A percentile compares a stretch with the other conserved stretches of the same genome.
phyloP scores from a whole-genome alignment of 1,139 yeast species.

The Tardiomyces digboiensis region DNA sequence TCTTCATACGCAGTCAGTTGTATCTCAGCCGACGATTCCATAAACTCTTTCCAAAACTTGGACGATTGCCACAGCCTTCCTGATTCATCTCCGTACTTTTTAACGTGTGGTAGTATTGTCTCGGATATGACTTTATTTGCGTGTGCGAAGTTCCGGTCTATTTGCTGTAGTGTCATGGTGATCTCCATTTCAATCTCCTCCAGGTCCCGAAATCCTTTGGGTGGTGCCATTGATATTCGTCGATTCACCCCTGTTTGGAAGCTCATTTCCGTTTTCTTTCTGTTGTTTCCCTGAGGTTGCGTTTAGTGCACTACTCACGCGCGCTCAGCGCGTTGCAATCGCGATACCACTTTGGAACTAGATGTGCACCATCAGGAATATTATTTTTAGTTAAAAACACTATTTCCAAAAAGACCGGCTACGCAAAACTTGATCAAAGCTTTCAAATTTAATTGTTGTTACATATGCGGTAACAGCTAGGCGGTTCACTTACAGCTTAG shows the following conservation, averaged over 20 bases:
- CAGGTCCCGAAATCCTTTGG: constrained; percentile 33
- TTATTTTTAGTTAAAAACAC: too few relatives aligned
- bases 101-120: constrained; percentile 50
- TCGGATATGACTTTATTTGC: constrained; percentile 58
- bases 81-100: constrained; percentile 46
- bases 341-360: too few relatives aligned
- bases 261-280: too few relatives aligned
- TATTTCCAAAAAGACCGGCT: too few relatives aligned
- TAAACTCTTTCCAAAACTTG: constrained; percentile 60
- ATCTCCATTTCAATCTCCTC: constrained; percentile 77
- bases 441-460: too few relatives aligned
- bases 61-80: constrained; percentile 50
- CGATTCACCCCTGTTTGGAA: not conserved
- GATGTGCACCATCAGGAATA: too few relatives aligned
- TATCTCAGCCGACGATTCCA: constrained; percentile 69
- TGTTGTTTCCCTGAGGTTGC: too few relatives aligned
- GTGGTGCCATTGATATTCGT: constrained; percentile 20
- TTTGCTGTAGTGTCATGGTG: constrained; percentile 67
- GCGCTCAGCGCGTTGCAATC: too few relatives aligned
- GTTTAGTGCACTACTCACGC: too few relatives aligned
- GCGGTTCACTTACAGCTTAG: constrained; percentile 29
- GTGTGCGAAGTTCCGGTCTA: constrained; percentile 59
- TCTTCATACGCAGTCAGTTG: constrained; percentile 52
- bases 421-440: too few relatives aligned
- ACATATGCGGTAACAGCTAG: too few relatives aligned